These are phyloP conservation scores for Fusarium sp. DNA, from an alignment of 2,329 filamentous ascomycete species.

Conservation along the genomic window DNA sequence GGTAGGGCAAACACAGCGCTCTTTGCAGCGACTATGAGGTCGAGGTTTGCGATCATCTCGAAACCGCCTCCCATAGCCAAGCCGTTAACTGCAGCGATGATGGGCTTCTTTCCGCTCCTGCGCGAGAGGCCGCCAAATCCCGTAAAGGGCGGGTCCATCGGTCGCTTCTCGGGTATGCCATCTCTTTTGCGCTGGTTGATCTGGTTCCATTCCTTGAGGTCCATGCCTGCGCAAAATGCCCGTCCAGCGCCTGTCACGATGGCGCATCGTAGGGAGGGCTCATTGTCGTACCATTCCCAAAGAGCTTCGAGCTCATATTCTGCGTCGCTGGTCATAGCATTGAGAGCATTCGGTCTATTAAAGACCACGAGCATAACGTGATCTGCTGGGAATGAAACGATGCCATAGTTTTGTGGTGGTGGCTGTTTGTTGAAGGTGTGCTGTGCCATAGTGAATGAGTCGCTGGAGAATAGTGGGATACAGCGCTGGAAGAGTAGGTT, in stretches of 20 bases:
- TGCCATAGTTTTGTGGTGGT: slow-evolving; percentile 35
- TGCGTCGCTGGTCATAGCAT: slow-evolving; percentile 42
- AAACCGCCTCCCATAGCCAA: slow-evolving; percentile 80
- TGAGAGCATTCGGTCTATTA: slow-evolving; percentile 40
- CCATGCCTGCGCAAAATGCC: slow-evolving; percentile 76
- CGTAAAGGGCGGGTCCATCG: slow-evolving; percentile 42
- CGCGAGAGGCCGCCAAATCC: slow-evolving; percentile 76
- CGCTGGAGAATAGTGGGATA: not conserved
- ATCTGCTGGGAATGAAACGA: slow-evolving; percentile 41
- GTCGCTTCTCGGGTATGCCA: slow-evolving; percentile 38
- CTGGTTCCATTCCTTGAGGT: slow-evolving; percentile 61
- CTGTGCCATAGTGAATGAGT: slow-evolving; percentile 25
- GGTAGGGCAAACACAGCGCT: slow-evolving; percentile 74
- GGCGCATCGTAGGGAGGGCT: slow-evolving; percentile 69
- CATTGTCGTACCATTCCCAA: slow-evolving; percentile 71
- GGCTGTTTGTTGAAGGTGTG: slow-evolving; percentile 35
- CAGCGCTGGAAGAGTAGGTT: not conserved
- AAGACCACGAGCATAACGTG: slow-evolving; percentile 45
- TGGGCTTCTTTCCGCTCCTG: slow-evolving; percentile 75
- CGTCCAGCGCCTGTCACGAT: slow-evolving; percentile 72
- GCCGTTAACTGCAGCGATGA: slow-evolving; percentile 82
- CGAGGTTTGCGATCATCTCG: slow-evolving; percentile 79
- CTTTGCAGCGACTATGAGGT: slow-evolving; percentile 73
- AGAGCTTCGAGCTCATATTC: slow-evolving; percentile 55
- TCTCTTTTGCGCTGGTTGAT: slow-evolving; percentile 39